Base-by-base conservation (phyloP, 2,329 filamentous ascomycete genomes). In the Orbilia quercus region DNA sequence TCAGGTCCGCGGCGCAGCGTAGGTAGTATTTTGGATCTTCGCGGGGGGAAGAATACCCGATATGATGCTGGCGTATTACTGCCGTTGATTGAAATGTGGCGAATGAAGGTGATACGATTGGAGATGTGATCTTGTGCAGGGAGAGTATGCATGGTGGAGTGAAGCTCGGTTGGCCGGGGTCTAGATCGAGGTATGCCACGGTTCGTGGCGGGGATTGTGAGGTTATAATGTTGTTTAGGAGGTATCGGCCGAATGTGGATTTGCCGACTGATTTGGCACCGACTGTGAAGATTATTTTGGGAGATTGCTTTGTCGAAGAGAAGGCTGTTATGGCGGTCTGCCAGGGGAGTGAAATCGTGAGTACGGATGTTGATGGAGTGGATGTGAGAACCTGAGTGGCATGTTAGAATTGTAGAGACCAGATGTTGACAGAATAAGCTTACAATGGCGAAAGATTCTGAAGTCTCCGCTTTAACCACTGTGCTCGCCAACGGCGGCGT, bases 141-240 rank as follows among this genome's bases (percentile, higher is more conserved):
- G 90, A 90, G 18, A 94, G 78, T 12, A 89, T 87, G 0, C 91
- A 90, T 0, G 88, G 86, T 0, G 88, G 84, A 0, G 86, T 86
- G 78, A 90, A 92, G 78, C 93, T 91, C 1, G 91, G 90, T 77
- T 92, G 90, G 0, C 88, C 89, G 0, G 90, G 89, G 78, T 95
- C 91, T 7, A 94, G 83, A 76, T 95, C 91, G 5, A 95, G 83
- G n/a, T 90, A 82, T 62, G 83, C 84, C 23, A 89, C 82, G 54
- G 80, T 79, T 7, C 76, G n/a, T 18, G 77, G 79, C 5, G 63
- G 57, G 18, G 77, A 48, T 74, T 69, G 40, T 38, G 76, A 76
- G 76, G 77, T 76, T 76, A 73, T 64, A 73, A 71, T 58, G 2
- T 44, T 65, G 48, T 77, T 75, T 7, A 69, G 31, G 0, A 76